phyloP scores from a whole-genome alignment of 148 eudicot species.

The Persicaria maculosa region DNA sequence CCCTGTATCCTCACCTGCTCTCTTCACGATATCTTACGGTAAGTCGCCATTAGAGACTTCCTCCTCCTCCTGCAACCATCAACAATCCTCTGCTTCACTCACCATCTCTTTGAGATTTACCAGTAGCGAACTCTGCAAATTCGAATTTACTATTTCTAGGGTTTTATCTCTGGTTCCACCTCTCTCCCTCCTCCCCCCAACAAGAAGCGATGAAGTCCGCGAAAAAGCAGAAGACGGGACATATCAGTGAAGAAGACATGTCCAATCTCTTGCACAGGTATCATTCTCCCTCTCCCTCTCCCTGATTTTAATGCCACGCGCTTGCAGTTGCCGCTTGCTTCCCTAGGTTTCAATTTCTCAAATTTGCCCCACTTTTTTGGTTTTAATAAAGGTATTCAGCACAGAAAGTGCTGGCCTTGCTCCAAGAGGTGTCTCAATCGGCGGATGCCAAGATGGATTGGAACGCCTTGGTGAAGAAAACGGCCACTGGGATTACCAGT shows the following conservation, averaged over 20 bases:
- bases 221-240: conserved; percentile 30
- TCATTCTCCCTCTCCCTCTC: not conserved
- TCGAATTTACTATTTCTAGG: conserved; percentile 3
- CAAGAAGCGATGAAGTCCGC: conserved; percentile 3
- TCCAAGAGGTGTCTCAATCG: conserved; percentile 54
- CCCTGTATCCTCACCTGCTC: conserved; percentile 7
- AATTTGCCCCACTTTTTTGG: not conserved
- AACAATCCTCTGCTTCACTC: not conserved
- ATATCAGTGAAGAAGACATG: conserved; percentile 46
- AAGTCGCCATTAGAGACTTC: conserved; percentile 7
- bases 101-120: not conserved
- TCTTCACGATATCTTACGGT: conserved; percentile 12
- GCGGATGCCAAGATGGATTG: conserved; percentile 58
- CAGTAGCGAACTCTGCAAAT: not conserved
- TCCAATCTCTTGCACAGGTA: conserved; percentile 59
- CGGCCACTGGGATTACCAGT: conserved; percentile 53
- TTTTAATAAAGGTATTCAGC: conserved; percentile 45
- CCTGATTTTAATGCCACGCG: not conserved
- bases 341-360: not conserved
- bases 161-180: not conserved
- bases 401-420: conserved; percentile 45
- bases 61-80: not conserved
- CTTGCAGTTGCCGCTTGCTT: not conserved
- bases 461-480: conserved; percentile 56
- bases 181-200: not conserved